These are phyloP conservation scores for Tetragonia tetragonoides DNA, from an alignment of 148 eudicot species.

Conservation along the genomic window DNA sequence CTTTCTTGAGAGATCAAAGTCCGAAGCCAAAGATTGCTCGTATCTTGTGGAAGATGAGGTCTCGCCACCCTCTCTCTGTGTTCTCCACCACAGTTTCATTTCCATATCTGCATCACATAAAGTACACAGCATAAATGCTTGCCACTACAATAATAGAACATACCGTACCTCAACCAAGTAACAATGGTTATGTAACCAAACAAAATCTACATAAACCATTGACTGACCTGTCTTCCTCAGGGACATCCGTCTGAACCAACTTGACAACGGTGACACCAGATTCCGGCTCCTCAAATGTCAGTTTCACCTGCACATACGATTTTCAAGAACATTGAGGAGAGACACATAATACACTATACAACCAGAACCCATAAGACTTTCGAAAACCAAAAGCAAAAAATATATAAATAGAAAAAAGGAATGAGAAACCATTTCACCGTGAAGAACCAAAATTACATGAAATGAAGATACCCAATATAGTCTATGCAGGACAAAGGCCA, in stretches of 20 bases:
- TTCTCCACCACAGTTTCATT: conserved; percentile 97
- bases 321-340: neutral
- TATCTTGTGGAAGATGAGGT: conserved; percentile 88
- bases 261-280: conserved; percentile 73
- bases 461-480: neutral
- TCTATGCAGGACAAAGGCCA: too few species aligned
- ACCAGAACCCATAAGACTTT: neutral
- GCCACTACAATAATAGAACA: neutral
- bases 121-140: neutral
- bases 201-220: neutral
- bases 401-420: neutral
- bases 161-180: neutral
- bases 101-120: conserved; percentile 62
- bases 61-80: conserved; percentile 98
- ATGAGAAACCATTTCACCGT: neutral
- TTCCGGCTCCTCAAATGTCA: conserved; percentile 89
- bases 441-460: neutral
- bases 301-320: conserved; percentile 54
- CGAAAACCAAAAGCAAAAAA: neutral
- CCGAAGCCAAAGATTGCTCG: conserved; percentile 97
- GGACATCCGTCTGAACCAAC: conserved; percentile 78
- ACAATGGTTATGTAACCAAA: neutral
- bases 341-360: neutral
- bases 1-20: conserved; percentile 33
- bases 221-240: conserved; percentile 94